Conservation (phyloP, 1,284 basidiomycete species). For the Sporisorium exsertum region DNA sequence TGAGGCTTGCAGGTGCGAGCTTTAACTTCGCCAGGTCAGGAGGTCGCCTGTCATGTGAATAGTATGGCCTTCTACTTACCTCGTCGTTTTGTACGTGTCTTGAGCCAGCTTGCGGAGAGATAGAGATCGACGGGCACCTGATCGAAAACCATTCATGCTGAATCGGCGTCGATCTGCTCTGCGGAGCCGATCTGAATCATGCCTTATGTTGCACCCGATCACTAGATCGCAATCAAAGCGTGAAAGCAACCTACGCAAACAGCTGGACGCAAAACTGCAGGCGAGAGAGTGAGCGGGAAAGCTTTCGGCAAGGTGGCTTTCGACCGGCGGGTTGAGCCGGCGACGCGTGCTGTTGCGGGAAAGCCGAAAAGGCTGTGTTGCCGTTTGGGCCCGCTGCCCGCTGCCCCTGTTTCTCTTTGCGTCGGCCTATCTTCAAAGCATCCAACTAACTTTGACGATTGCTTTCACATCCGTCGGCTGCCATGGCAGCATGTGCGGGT, state of each 20-base stretch:
- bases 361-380: slow-evolving; percentile 5
- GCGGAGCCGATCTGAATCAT: not conserved
- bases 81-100: not conserved
- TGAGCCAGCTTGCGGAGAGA: not conserved
- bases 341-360: not conserved
- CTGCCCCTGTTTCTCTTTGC: not conserved
- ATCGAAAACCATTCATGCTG: not conserved
- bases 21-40: not conserved
- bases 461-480: no score
- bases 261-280: not conserved
- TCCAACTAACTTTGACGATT: not conserved
- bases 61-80: not conserved
- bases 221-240: not conserved
- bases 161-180: not conserved
- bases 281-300: not conserved
- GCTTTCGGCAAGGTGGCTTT: not conserved
- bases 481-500: no score
- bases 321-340: not conserved
- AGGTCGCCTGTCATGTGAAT: not conserved
- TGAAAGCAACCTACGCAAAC: not conserved
- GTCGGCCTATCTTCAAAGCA: not conserved
- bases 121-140: not conserved
- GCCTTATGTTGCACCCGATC: not conserved
- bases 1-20: no score
- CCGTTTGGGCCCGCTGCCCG: not conserved